Evolutionary conservation across 148 eudicot species (phyloP).

Genomic region (Linanthus parryae): DNA sequence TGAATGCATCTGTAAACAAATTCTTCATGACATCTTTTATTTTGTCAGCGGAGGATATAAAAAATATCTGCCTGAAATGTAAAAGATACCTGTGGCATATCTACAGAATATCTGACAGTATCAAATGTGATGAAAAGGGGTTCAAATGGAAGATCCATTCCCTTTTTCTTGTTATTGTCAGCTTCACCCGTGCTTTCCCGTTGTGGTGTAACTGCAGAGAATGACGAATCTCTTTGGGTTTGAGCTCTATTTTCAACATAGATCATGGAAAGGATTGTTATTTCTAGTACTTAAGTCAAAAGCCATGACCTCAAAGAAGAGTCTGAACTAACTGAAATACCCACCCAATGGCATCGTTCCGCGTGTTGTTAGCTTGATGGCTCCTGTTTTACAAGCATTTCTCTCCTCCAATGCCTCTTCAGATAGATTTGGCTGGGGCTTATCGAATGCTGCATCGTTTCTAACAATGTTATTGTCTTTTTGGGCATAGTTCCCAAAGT

Average conservation of each 20-base stretch:
- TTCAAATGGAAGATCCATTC: slow-evolving; percentile 83
- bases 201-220: slow-evolving; percentile 10
- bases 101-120: slow-evolving; percentile 59
- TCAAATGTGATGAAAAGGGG: slow-evolving; percentile 65
- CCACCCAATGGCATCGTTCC: neutral
- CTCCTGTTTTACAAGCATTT: neutral
- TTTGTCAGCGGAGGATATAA: no score
- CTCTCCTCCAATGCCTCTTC: neutral
- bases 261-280: slow-evolving; percentile 12
- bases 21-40: no score
- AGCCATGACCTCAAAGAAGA: neutral
- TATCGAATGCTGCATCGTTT: slow-evolving; percentile 1
- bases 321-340: no score
- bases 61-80: slow-evolving; percentile 28
- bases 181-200: slow-evolving; percentile 9
- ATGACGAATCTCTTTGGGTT: slow-evolving; percentile 19
- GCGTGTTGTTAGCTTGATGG: neutral
- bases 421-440: slow-evolving; percentile 6
- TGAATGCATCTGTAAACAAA: no score
- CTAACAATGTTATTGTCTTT: slow-evolving; percentile 4
- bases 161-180: slow-evolving; percentile 23
- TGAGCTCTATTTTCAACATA: slow-evolving; percentile 28
- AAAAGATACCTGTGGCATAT: slow-evolving; percentile 68
- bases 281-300: neutral
- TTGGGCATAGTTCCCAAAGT: neutral